Evolutionary conservation across 495 filamentous ascomycete species (phyloP).

Genomic region (Astrothelium macrocarpum): DNA sequence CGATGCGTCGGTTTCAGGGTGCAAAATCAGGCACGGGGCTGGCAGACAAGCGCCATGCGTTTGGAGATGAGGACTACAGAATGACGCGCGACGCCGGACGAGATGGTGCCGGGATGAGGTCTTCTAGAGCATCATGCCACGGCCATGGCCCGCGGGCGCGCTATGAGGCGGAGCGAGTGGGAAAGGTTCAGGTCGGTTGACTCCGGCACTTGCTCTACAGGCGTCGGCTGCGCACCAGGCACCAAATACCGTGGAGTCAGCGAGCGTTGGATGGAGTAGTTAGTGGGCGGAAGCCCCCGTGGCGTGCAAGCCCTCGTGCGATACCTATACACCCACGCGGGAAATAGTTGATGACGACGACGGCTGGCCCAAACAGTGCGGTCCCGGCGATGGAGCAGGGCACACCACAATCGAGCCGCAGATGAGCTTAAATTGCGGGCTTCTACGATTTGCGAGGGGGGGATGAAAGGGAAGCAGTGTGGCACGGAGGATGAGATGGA

Average conservation of each 20-base stretch:
- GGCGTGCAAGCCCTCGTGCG: background rate
- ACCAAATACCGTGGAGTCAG: background rate
- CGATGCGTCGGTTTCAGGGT: background rate
- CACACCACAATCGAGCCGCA: background rate
- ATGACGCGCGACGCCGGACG: background rate
- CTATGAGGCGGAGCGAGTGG: background rate
- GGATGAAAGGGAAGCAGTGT: background rate
- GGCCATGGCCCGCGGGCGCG: background rate
- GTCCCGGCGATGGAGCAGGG: background rate
- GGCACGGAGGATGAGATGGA: background rate
- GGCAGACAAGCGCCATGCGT: background rate
- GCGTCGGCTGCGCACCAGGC: background rate
- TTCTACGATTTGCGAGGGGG: background rate
- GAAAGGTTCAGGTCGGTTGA: background rate
- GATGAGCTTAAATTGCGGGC: background rate
- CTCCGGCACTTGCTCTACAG: background rate
- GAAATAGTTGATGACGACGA: background rate
- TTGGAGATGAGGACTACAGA: background rate
- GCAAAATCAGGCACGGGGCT: slow-evolving; percentile 1
- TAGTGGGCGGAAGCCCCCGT: background rate
- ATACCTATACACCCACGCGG: background rate
- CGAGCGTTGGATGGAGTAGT: background rate
- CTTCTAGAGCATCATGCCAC: background rate
- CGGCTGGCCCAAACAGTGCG: background rate
- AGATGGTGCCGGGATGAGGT: background rate